A percentile compares a stretch with the other conserved stretches of the same genome.
phyloP scores from a whole-genome alignment of 2,329 filamentous ascomycete genomes.

The Trichoderma atrobrunneum region DNA sequence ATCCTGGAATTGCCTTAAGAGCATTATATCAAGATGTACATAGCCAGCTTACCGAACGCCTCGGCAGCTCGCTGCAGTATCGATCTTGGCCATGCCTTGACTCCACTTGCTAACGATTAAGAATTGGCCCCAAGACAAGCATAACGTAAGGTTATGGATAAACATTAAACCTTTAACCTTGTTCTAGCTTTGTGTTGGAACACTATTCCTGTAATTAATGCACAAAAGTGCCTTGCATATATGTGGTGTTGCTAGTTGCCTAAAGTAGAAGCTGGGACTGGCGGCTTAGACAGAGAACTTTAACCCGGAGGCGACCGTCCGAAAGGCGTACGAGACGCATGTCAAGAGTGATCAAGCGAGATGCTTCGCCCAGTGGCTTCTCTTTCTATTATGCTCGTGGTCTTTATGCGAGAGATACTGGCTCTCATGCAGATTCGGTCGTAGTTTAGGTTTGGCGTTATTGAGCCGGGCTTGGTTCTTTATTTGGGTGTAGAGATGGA shows the following conservation, averaged over 20 bases:
- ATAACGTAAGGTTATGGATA: slow-evolving; percentile 5
- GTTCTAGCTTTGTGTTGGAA: not conserved
- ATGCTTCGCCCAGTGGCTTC: not conserved
- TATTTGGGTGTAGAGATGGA: not conserved
- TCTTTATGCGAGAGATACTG: too few species aligned
- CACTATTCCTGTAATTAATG: not conserved
- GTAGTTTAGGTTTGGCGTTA: not conserved
- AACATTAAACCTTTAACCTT: not conserved
- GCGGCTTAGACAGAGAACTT: not conserved
- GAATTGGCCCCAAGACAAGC: not conserved
- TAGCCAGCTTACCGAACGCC: not conserved
- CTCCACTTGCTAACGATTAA: not conserved
- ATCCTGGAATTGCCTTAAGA: not conserved
- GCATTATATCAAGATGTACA: not conserved
- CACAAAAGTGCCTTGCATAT: slow-evolving; percentile 4
- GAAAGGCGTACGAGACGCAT: not conserved
- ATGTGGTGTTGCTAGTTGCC: not conserved
- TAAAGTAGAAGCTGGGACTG: not conserved
- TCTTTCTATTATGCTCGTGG: not conserved
- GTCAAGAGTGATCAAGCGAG: not conserved
- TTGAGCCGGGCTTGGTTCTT: not conserved
- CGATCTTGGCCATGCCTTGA: not conserved
- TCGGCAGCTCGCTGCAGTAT: not conserved
- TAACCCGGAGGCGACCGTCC: slow-evolving; percentile 2
- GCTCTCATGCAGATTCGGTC: not conserved